Base-by-base conservation (phyloP, 768 basidiomycete genomes). In the Epithele typhae region DNA sequence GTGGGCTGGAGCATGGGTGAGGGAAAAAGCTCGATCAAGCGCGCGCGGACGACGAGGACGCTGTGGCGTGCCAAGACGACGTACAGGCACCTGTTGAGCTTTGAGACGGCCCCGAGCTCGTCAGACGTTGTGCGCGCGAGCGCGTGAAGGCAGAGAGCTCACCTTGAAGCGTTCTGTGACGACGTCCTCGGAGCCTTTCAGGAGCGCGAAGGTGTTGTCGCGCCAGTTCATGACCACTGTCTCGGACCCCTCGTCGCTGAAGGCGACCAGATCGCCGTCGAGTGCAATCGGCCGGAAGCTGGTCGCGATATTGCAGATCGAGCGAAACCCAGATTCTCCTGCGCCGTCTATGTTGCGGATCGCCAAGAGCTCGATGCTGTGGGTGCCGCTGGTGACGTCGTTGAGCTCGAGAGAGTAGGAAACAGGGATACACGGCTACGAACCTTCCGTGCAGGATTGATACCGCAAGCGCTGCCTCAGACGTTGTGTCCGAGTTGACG, bases 181-280 rank as follows among this genome's bases (percentile, higher is more conserved):
- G 37, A 43, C 63, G 53, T n/a, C 66, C 51, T 37, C 59, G 0
- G 62, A 53, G 51, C 75, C 69, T 40, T 68, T 66, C 17, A 82
- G 62, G 3, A 77, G 56, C 0, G 78, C 81, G 17, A 68, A 72
- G 1, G 68, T 67, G 24, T 68, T 65, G 0, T 68, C 65, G 51
- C 63, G 70, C 80, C 80, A 83, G 51, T 86, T 75, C 58, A 71
- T 68, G 35, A 85, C 63, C n/a, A 71, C 61, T 0, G 78, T 79
- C 41, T 73, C 70, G 0, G 72, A 67, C 12, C 63, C 57, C 39
- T 80, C 71, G 48, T 86, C 78, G 42, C 76, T 73, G 27, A 82
- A 60, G 0, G 76, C 79, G 3, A 85, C 57, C 4, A 81, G 25
- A 42, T 80, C 71, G 2, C 79, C 81, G 2, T 65, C 56, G 14